These are phyloP conservation scores for Clonostachys rhizophaga DNA, from an alignment of 2,329 filamentous ascomycete genomes.

Conservation along the genomic window DNA sequence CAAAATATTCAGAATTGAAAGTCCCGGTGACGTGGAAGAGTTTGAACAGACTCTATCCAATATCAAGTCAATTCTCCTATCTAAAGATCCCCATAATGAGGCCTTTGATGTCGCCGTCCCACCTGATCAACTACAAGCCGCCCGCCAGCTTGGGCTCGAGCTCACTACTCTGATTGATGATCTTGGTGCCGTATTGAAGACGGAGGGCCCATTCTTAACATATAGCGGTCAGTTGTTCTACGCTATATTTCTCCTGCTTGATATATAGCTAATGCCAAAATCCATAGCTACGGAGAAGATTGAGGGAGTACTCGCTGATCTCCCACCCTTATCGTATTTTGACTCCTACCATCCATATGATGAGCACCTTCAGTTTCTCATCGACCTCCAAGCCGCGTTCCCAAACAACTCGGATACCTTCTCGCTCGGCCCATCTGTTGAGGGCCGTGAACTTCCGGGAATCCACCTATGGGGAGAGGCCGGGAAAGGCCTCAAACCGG, in stretches of 20 bases:
- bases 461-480: conserved; percentile 48
- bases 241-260: too few relatives aligned
- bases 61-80: conserved; percentile 12
- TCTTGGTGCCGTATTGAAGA: conserved; percentile 13
- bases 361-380: conserved; percentile 43
- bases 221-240: conserved; percentile 1
- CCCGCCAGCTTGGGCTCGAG: conserved; percentile 13
- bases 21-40: conserved; percentile 4
- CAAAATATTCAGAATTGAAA: conserved; percentile 16
- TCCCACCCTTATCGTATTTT: conserved; percentile 22
- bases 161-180: conserved; percentile 11
- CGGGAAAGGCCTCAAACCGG: conserved; percentile 40
- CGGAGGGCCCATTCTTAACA: conserved; percentile 10
- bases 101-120: conserved; percentile 16
- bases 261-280: too few relatives aligned
- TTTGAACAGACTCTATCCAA: conserved; percentile 7
- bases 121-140: conserved; percentile 10
- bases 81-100: conserved; percentile 11
- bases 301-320: conserved; percentile 1
- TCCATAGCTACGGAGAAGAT: not conserved
- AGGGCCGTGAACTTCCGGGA: conserved; percentile 54
- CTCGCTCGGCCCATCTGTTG: conserved; percentile 36
- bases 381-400: conserved; percentile 34
- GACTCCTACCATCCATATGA: conserved; percentile 45
- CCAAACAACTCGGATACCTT: conserved; percentile 42